phyloP scores from a whole-genome alignment of 2,329 filamentous ascomycete genomes.

The Stromatinia cepivora region DNA sequence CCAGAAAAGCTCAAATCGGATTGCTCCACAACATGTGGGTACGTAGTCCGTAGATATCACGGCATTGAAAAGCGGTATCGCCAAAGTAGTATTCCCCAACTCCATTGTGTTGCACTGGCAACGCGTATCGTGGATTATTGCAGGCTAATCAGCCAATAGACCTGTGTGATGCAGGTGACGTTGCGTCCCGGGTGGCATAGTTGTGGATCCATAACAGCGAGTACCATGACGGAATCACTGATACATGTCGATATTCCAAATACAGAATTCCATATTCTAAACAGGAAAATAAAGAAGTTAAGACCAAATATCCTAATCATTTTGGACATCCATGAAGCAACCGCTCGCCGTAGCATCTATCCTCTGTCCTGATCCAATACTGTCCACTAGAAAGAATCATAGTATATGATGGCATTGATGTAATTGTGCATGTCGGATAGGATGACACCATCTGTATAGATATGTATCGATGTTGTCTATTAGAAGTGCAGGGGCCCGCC shows the following conservation, averaged over 20 bases:
- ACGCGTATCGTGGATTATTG: background rate
- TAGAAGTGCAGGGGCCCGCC: background rate
- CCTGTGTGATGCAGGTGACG: background rate
- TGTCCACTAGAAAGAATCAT: background rate
- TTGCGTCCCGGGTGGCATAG: background rate
- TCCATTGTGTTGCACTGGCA: background rate
- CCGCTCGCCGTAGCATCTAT: background rate
- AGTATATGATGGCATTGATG: background rate
- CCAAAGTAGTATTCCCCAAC: background rate
- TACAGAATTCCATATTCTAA: background rate
- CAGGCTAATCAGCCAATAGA: background rate
- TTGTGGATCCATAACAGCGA: background rate
- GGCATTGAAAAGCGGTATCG: background rate
- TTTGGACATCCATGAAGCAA: background rate
- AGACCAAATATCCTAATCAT: background rate
- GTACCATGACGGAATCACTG: background rate
- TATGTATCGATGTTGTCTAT: background rate
- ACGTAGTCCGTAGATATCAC: background rate
- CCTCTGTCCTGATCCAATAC: background rate
- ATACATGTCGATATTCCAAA: background rate
- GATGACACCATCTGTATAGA: background rate
- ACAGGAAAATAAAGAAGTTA: background rate
- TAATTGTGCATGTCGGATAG: background rate
- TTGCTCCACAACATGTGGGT: background rate
- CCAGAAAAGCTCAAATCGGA: background rate